Evolutionary conservation across 805 yeast genomes (phyloP), one percentile per base, ranked within the genome.

Genomic region (Candida vaughaniae): DNA sequence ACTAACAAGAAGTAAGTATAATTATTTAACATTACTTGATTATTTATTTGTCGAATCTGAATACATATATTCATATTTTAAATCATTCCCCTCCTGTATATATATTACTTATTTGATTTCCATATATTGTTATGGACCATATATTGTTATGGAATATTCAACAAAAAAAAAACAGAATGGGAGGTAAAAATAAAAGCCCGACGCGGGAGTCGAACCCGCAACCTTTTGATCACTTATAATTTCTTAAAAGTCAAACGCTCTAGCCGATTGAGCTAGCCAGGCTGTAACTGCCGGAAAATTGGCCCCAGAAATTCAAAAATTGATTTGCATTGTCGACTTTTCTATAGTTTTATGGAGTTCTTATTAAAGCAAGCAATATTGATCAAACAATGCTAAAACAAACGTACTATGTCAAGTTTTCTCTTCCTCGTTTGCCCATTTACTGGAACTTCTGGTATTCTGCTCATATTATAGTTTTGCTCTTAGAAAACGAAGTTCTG

Each of bases 181-280:
- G n/a, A 15, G 5, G 29, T 18, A 20, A 14, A 29, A 19, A 31
- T 19, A 20, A 28, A 14, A 44, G 48, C 49, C 46, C 49, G 46
- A 42, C 44, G 49, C 46, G 49, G 49, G 49, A 42, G 36, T 45
- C 49, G 49, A 45, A 45, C 49, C 46, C 49, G 49, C 49, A 42
- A 32, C 46, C 46, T 44, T 44, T 34, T 42, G 46, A 42, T 36
- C 10, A 15, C 31, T 16, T 28, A 10, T 14, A 14, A 5, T 12
- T 12, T 28, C 23, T 6, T 42, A 42, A 42, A 44, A 44, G 48
- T 44, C 48, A 44, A 38, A 44, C 48, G 48, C 48, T 44, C 48
- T 44, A 44, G 48, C 48, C 48, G 46, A 44, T 44, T 44, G 48
- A 44, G 48, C 48, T 44, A 44, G 46, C 48, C 48, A 44, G 48